A percentile compares a stretch with the other conserved stretches of the same genome.
Conservation (phyloP, 2,329 filamentous ascomycete genomes). For the Fusarium odoratissimum region DNA sequence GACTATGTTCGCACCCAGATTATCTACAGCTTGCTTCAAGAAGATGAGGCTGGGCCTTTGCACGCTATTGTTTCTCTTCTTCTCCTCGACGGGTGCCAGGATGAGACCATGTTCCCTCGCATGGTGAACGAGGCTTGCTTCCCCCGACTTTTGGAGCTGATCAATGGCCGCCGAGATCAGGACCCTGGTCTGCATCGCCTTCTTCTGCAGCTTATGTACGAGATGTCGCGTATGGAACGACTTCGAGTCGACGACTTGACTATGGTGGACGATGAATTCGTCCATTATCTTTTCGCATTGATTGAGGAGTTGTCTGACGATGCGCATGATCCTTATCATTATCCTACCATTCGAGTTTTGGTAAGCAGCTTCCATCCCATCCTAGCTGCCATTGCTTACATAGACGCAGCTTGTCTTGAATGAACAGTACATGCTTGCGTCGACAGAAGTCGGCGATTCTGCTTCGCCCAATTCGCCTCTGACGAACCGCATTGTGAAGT, state of each 20-base stretch:
- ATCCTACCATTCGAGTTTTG: constrained; percentile 91
- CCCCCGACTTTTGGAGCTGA: constrained; percentile 82
- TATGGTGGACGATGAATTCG: constrained; percentile 83
- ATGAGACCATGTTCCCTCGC: constrained; percentile 83
- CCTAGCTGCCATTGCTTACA: constrained; percentile 27
- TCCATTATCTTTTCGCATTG: constrained; percentile 84
- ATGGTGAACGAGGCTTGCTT: constrained; percentile 92
- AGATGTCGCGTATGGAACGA: constrained; percentile 93
- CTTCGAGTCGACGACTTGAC: constrained; percentile 80
- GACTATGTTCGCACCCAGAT: constrained; percentile 94
- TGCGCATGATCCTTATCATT: constrained; percentile 92
- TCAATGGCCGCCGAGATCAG: constrained; percentile 72
- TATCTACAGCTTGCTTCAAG: constrained; percentile 88
- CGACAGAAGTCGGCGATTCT: constrained; percentile 61
- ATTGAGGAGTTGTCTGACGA: constrained; percentile 91
- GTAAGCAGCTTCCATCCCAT: constrained; percentile 61
- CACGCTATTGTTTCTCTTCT: constrained; percentile 87
- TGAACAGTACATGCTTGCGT: constrained; percentile 95
- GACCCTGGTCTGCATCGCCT: constrained; percentile 81
- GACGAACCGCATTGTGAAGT: constrained; percentile 94
- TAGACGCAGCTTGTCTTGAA: constrained; percentile 83
- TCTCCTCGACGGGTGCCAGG: constrained; percentile 83
- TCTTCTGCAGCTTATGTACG: constrained; percentile 89
- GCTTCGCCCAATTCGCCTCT: constrained; percentile 62
- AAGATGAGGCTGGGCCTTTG: constrained; percentile 84